Evolutionary conservation across 805 yeast species (phyloP).

Genomic region (Zygosaccharomyces lentus): DNA sequence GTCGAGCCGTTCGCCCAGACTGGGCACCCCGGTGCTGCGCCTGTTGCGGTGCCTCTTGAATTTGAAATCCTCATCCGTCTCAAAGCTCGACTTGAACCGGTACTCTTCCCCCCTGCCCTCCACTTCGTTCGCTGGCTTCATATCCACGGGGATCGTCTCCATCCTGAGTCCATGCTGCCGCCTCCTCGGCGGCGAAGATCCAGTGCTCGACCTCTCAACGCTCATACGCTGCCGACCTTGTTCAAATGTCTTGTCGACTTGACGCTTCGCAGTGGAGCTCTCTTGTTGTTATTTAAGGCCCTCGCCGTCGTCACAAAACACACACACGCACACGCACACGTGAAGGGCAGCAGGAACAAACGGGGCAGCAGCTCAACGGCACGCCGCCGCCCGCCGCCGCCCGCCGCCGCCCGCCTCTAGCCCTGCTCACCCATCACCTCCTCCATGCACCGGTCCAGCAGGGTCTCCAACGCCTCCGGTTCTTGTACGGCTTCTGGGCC

Average conservation of each 20-base stretch:
- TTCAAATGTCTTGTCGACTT: background rate
- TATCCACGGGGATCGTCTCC: constrained; percentile 15
- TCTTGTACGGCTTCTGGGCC: constrained; percentile 11
- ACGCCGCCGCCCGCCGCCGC: too few relatives aligned
- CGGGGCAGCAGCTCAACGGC: too few relatives aligned
- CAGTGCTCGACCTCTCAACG: constrained; percentile 9
- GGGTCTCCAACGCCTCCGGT: constrained; percentile 16
- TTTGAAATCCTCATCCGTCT: constrained; percentile 32
- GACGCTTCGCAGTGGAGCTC: background rate
- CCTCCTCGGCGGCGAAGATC: constrained; percentile 9
- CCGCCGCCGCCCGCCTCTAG: background rate
- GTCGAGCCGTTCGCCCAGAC: constrained; percentile 32
- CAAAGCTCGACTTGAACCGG: constrained; percentile 15
- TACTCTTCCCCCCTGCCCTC: background rate
- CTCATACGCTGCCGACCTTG: constrained; percentile 1
- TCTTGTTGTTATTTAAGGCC: background rate
- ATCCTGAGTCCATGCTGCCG: constrained; percentile 15
- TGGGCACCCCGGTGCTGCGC: constrained; percentile 23
- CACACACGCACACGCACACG: too few relatives aligned
- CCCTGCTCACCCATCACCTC: constrained; percentile 16
- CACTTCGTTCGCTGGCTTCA: constrained; percentile 4
- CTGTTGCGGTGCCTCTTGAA: constrained; percentile 32
- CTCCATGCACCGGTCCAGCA: constrained; percentile 24
- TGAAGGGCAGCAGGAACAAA: background rate
- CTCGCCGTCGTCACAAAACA: constrained; percentile 3